Evolutionary conservation across 257 asterid genomes (phyloP).

Genomic region (Galeopsis tetrahit): DNA sequence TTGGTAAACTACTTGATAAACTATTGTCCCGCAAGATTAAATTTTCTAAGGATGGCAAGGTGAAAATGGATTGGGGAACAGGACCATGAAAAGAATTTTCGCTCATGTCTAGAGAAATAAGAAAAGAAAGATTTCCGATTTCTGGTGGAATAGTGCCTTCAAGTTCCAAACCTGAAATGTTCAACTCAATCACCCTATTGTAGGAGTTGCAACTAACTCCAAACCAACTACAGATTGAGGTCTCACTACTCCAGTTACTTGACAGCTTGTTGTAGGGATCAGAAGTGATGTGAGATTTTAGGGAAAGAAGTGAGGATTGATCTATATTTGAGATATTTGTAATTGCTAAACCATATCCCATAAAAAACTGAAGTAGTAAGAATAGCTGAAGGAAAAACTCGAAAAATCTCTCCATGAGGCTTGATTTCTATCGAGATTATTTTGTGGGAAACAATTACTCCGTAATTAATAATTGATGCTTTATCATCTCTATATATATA

Average conservation of each 20-base stretch:
- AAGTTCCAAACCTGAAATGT: neutral
- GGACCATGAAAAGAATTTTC: neutral
- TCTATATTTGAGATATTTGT: neutral
- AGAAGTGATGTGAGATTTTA: constrained; percentile 4
- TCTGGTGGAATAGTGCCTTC: neutral
- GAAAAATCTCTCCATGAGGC: neutral
- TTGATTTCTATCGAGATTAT: neutral
- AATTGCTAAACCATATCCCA: neutral
- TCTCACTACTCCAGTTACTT: neutral
- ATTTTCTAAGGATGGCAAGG: neutral
- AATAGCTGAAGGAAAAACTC: neutral
- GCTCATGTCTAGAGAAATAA: neutral
- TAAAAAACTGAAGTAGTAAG: neutral
- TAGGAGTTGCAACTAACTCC: neutral
- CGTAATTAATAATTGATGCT: neutral
- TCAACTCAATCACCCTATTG: neutral
- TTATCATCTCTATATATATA: neutral
- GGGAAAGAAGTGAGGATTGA: constrained; percentile 30
- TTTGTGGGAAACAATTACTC: neutral
- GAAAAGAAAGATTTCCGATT: neutral
- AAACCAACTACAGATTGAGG: neutral
- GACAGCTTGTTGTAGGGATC: neutral
- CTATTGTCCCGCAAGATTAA: neutral
- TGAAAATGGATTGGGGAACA: neutral
- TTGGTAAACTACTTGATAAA: neutral